These are phyloP conservation scores for Cordyceps sp. DNA, from an alignment of 2,329 filamentous ascomycete genomes.

Conservation along the genomic window DNA sequence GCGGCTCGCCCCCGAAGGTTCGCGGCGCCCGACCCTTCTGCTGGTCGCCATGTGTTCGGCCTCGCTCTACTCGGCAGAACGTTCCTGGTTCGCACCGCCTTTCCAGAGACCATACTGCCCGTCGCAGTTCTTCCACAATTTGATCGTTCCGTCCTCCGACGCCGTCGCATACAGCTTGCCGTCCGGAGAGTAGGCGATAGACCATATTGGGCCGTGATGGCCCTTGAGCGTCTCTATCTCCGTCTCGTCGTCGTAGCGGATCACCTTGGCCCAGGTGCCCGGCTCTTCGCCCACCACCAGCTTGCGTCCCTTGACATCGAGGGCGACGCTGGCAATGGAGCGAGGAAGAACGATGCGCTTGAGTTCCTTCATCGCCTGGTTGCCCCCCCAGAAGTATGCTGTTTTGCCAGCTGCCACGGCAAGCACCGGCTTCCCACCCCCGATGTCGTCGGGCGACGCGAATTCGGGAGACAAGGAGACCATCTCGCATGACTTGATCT, in stretches of 20 bases:
- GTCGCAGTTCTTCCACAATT: conserved; percentile 64
- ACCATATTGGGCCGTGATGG: conserved; percentile 96
- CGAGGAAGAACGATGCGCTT: conserved; percentile 70
- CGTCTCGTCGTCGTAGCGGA: conserved; percentile 68
- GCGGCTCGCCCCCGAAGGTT: conserved; percentile 2
- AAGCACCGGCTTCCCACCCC: conserved; percentile 54
- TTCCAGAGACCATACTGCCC: conserved; percentile 49
- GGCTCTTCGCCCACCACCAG: conserved; percentile 82
- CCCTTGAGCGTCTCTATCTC: conserved; percentile 91
- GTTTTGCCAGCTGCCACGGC: conserved; percentile 89
- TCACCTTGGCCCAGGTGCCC: conserved; percentile 94
- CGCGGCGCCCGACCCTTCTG: conserved; percentile 1
- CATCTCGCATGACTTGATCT: conserved; percentile 86
- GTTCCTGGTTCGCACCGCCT: conserved; percentile 21
- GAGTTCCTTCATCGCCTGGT: conserved; percentile 49
- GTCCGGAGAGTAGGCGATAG: conserved; percentile 83
- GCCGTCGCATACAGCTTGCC: conserved; percentile 92
- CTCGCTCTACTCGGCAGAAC: conserved; percentile 19
- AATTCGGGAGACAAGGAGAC: conserved; percentile 47
- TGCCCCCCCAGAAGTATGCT: conserved; percentile 79
- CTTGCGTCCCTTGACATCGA: conserved; percentile 67
- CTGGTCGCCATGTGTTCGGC: conserved; percentile 6
- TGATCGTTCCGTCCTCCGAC: conserved; percentile 94
- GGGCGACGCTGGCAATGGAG: conserved; percentile 76
- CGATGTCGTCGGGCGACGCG: conserved; percentile 43